Percentiles rank a stretch among this genome's conserved stretches.
Conservation (phyloP, 768 basidiomycete genomes). For the Hericium coralloides region DNA sequence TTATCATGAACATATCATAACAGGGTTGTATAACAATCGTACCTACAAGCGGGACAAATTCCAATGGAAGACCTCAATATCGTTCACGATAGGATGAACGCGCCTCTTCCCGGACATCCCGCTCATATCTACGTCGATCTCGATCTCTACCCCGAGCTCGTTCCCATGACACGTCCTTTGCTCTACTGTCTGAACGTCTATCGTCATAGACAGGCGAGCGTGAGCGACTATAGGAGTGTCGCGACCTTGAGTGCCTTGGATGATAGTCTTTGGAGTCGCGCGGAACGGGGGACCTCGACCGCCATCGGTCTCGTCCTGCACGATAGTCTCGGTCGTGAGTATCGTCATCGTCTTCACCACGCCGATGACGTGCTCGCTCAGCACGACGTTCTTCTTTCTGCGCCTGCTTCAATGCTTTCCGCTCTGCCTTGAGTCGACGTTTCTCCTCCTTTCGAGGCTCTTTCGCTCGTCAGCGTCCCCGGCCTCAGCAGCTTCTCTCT, state of each 20-base stretch:
- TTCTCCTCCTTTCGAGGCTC: constrained; percentile 24
- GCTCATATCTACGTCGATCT: not conserved
- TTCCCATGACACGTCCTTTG: not conserved
- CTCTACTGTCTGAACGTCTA: constrained; percentile 16
- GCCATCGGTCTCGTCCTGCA: constrained; percentile 25
- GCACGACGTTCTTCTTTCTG: constrained; percentile 41
- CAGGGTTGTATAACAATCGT: too few species aligned
- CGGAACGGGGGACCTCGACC: constrained; percentile 19
- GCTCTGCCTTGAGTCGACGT: constrained; percentile 35
- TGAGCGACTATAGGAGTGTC: too few species aligned
- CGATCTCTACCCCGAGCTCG: not conserved
- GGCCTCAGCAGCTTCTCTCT: constrained; percentile 2
- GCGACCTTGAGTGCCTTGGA: too few species aligned
- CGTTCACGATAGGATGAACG: not conserved
- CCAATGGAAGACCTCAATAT: not conserved
- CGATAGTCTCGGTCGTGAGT: constrained; percentile 5
- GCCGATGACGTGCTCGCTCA: constrained; percentile 17
- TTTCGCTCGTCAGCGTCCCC: constrained; percentile 7
- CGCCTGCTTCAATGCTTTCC: constrained; percentile 52
- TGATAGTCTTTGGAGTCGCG: not conserved
- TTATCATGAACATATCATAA: too few species aligned
- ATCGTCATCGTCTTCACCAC: constrained; percentile 7
- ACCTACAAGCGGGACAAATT: too few species aligned
- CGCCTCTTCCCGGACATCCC: not conserved
- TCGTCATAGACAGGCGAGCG: too few species aligned